Conservation (phyloP, 805 yeast species). For the Candida railenensis region DNA sequence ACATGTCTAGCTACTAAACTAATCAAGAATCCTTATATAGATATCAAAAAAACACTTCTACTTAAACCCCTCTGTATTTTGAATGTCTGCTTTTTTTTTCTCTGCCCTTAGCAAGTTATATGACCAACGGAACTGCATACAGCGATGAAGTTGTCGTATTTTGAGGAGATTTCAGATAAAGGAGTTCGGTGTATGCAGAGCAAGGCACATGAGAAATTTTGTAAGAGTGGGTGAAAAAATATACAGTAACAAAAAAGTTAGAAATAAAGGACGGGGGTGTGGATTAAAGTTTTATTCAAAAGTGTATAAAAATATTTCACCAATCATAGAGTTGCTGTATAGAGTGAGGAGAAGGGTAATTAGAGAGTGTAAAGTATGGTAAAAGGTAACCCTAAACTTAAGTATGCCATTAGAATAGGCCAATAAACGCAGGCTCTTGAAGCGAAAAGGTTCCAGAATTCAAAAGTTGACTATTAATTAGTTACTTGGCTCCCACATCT, state of each 20-base stretch:
- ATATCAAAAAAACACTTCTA: too few relatives aligned
- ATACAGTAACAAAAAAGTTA: neutral
- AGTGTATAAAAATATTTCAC: too few relatives aligned
- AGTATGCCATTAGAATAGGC: too few relatives aligned
- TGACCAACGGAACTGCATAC: neutral
- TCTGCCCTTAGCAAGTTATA: neutral
- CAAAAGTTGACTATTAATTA: too few relatives aligned
- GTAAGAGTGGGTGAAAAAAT: neutral
- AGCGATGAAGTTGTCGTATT: neutral
- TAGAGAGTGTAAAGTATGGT: too few relatives aligned
- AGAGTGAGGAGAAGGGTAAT: neutral
- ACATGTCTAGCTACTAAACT: constrained; percentile 11
- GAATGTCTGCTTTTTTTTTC: too few relatives aligned
- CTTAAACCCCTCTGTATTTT: too few relatives aligned
- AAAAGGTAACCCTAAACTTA: too few relatives aligned
- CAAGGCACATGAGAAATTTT: neutral
- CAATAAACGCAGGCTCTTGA: too few relatives aligned
- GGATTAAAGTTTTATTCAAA: neutral
- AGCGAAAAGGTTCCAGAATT: too few relatives aligned
- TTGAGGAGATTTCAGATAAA: neutral
- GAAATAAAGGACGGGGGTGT: neutral
- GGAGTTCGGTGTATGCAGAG: neutral
- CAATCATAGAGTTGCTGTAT: neutral
- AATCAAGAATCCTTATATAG: too few relatives aligned
- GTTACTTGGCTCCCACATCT: neutral